Evolutionary conservation across 2,329 filamentous ascomycete species (phyloP).

Genomic region (Trichophyton simii): DNA sequence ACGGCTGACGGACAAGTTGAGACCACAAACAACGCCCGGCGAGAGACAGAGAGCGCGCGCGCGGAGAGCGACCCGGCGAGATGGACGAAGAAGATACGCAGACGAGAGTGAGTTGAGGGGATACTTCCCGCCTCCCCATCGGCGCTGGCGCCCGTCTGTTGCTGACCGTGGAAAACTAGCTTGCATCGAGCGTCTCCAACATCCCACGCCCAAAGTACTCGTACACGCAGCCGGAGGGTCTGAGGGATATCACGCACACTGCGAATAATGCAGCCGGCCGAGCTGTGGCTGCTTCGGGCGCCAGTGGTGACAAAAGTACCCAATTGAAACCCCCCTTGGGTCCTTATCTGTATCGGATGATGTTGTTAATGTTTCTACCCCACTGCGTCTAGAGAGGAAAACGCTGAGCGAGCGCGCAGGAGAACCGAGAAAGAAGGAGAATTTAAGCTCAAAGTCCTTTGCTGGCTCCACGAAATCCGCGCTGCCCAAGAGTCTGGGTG

Average conservation of each 20-base stretch:
- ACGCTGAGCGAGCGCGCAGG: conserved; percentile 42
- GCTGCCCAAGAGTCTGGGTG: neutral
- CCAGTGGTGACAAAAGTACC: neutral
- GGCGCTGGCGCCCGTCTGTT: neutral
- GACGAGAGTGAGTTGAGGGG: neutral
- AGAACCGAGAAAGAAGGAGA: conserved; percentile 33
- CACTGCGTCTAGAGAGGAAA: neutral
- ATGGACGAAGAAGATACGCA: neutral
- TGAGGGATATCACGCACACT: conserved; percentile 41
- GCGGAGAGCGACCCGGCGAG: neutral
- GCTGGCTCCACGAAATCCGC: neutral
- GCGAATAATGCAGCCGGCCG: conserved; percentile 38
- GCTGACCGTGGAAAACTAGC: neutral
- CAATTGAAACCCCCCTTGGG: neutral
- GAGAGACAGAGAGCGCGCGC: neutral
- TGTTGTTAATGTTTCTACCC: neutral
- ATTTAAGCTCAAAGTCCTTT: conserved; percentile 16
- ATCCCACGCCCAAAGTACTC: conserved; percentile 3
- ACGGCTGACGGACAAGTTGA: neutral
- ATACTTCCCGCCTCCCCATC: neutral
- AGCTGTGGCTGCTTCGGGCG: neutral
- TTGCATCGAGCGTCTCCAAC: neutral
- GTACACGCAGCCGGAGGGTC: conserved; percentile 18
- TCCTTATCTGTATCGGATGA: neutral
- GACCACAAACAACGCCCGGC: neutral